Evolutionary conservation across 352 stramenopile species (phyloP), one percentile per base, ranked within the genome.

Genomic region (Globisporangium nagaii): DNA sequence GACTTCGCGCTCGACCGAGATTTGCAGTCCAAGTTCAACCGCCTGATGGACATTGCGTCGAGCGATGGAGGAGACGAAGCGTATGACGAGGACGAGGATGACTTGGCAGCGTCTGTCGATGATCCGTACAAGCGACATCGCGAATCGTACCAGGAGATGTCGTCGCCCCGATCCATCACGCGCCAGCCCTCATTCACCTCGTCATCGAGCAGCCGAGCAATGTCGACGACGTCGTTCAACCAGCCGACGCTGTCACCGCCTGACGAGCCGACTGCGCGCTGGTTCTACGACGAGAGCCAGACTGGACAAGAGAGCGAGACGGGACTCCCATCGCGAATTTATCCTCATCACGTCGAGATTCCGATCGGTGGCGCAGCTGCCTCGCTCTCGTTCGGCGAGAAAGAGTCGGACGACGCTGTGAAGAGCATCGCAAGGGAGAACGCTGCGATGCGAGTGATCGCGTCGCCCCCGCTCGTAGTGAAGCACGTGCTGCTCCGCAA

Each of bases 291-390:
- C 53, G 79, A 88, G 12, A 49, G 62, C 3, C 30, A 52, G 12
- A 59, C 53, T 2, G 65, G 81, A 56, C 63, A 66, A 7, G 50
- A 60, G 32, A 55, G 53, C 2, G 66, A 69, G 37, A 71, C 70
- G 42, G 82, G 77, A 0, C 68, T 70, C 7, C 83, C 85, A 15
- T 90, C 79, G 32, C 72, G 80, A 10, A 94, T 95, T 43, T 90
- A 88, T 56, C 80, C 79, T 15, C 85, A 95, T 53, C 85, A 95
- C 34, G 78, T 95, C 8, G 84, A 95, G 58, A 91, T 95, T 30
- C 85, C 85, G 1, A 86, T 94, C 25, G 83, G 81, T 39, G 85
- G 85, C 30, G 80, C 81, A 13, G 85, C 84, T 4, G 83, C 85
- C 9, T 91, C 85, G 6, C 66, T 95, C 17, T 93, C 81, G 3